These are phyloP conservation scores for Chaetomium olivaceum DNA, from an alignment of 2,329 filamentous ascomycete genomes.

Conservation along the genomic window DNA sequence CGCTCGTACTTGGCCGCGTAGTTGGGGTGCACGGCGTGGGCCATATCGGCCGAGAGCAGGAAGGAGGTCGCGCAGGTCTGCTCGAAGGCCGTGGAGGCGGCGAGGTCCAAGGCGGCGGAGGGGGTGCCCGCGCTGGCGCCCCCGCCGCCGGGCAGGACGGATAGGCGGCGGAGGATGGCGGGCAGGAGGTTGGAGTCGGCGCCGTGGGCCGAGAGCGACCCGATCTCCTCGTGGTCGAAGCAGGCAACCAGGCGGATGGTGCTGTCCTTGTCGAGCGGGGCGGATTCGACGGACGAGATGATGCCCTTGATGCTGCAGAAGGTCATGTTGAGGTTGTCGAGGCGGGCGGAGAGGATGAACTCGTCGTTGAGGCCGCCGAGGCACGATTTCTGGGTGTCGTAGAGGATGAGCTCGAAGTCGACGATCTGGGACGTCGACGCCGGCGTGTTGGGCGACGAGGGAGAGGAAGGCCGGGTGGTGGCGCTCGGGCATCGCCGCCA, in stretches of 20 bases:
- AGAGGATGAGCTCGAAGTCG: constrained; percentile 96
- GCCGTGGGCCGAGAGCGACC: constrained; percentile 87
- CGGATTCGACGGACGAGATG: constrained; percentile 70
- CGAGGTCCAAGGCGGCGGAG: constrained; percentile 42
- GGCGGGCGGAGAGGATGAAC: constrained; percentile 90
- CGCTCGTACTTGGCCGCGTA: constrained; percentile 89
- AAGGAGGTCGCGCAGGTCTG: constrained; percentile 90
- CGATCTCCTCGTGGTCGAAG: constrained; percentile 98
- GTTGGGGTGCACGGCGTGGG: constrained; percentile 93
- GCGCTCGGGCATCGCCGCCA: constrained; percentile 75
- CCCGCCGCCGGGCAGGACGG: constrained; percentile 67
- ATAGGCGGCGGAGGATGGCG: constrained; percentile 81
- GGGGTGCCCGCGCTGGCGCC: constrained; percentile 51
- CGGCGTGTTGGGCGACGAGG: constrained; percentile 78
- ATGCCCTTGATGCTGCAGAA: constrained; percentile 87
- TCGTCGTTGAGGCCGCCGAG: constrained; percentile 90
- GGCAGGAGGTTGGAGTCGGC: constrained; percentile 91
- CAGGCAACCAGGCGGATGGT: constrained; percentile 89
- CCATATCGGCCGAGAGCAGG: constrained; percentile 96
- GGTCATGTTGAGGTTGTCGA: constrained; percentile 96
- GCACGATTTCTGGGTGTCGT: constrained; percentile 88
- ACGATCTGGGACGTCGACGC: constrained; percentile 71
- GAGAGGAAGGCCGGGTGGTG: constrained; percentile 88
- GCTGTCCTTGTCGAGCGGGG: constrained; percentile 70
- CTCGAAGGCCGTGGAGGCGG: constrained; percentile 77